Base-by-base conservation (phyloP, 2,329 filamentous ascomycete species). In the Talaromyces sp. region DNA sequence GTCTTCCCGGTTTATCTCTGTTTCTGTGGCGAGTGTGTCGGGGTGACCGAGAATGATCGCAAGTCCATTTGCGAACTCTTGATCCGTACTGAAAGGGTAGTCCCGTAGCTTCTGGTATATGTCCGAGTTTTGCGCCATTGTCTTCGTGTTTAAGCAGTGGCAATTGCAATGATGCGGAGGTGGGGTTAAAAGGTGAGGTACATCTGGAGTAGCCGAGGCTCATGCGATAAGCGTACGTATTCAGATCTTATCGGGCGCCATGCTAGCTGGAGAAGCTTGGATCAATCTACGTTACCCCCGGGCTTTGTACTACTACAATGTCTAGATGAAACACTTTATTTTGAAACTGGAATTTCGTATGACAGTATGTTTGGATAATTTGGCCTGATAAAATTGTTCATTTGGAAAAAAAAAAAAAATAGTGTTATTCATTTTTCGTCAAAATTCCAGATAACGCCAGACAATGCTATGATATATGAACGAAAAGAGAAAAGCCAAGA, bases 21-120 rank as follows among this genome's bases (percentile, higher is more conserved):
- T 65, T 30, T 71, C 66, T 16, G 71, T 72, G 8, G 72, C 70
- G 30, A 71, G 70, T 1, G 60, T 70, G 33, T 66, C 67, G 10
- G 71, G 67, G 49, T 77, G 75, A 30, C 75, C 71, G 14, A 80
- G 69, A 42, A 80, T 78, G 22, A 73, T 66, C 9, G 72, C 69
- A n/a, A 80, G 70, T n/a, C 77, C 77, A 42, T 69, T 70, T 52
- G 73, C 75, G 57, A 79, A 80, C 55, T 80, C 76, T 1, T 58
- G 51, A 54, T 80, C 77, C 7, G 66, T 51, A 17, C 56, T 49
- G 56, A 78, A 80, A 17, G 70, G 60, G 54, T 80, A 79, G 14
- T 65, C 51, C 9, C 66, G 66, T 19, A 80, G 52, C 41, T 51
- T 52, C 36, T 69, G 60, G 47, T 73, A 77, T 33, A 67, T 42